These are phyloP conservation scores for Begonia fuchsioides DNA, from an alignment of 306 rosid species.

Conservation along the genomic window DNA sequence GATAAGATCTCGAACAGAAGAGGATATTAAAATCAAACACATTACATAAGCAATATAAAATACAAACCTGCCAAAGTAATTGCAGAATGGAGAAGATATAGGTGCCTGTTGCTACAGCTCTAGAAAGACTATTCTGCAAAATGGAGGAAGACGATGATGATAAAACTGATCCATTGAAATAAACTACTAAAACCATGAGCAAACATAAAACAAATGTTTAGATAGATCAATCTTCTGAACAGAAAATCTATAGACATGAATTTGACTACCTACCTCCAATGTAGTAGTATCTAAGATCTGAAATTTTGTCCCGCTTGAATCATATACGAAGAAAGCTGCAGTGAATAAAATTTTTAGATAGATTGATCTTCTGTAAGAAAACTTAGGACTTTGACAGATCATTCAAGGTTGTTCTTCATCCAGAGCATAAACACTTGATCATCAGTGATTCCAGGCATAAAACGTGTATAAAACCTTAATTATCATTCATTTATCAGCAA, in stretches of 20 bases:
- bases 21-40: neutral
- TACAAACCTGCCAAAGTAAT: constrained; percentile 29
- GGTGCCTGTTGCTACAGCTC: constrained; percentile 24
- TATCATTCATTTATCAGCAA: no score
- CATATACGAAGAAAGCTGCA: no score
- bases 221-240: neutral
- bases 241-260: no score
- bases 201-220: neutral
- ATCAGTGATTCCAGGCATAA: no score
- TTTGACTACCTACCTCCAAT: no score
- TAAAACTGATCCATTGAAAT: no score
- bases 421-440: no score
- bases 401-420: neutral
- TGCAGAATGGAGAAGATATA: constrained; percentile 26
- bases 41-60: constrained; percentile 23
- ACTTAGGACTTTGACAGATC: neutral
- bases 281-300: no score
- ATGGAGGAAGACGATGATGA: neutral
- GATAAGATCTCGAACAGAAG: neutral
- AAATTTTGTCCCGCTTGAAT: no score
- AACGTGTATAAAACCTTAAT: no score
- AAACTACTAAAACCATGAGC: no score
- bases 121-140: constrained; percentile 18
- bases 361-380: neutral
- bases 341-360: neutral